Base-by-base conservation (phyloP, 2,329 filamentous ascomycete species). In the Xenoacremonium recifei region DNA sequence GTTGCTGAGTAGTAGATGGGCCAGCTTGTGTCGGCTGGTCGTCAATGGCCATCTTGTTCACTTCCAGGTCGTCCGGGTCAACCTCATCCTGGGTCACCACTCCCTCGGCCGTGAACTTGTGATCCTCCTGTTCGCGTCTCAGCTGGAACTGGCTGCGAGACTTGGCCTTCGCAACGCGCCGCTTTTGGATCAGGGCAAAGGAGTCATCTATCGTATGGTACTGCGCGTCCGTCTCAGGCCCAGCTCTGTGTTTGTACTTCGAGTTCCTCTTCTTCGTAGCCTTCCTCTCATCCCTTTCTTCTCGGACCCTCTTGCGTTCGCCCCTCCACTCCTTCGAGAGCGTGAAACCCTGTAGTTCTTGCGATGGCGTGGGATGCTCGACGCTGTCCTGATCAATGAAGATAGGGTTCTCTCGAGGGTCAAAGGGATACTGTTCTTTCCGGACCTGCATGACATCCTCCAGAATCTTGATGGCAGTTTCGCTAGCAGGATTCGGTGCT, bases 371-470 rank as follows among this genome's bases (percentile, higher is more conserved):
- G 4, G 27, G 27, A 6, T 4, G 7, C 5, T 21, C 9, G 4
- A 32, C 17, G 4, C 21, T 18, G 12, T 42, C 34, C 4, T 29
- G 11, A 2, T 47, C 44, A n/a, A 51, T 25, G 29, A 50, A 39
- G 12, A 47, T 33, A 6, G 39, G 36, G 11, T 7, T 3, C 15
- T 55, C 53, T 1, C 15, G 15, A 1, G 3, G 1, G 6, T 37
- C 2, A 18, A 40, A 56, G 4, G 35, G 10, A 20, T 49, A 54
- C 19, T 55, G 23, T 17, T 44, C 15, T 5, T 33, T 35, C 2
- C 4, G 21, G 4, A 54, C 46, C 23, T 30, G 25, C 44, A 55
- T 55, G 4, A 21, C 33, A 4, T 19, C 10, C 25, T 39, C 39
- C n/a, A 56, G 34, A 12, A 37, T 29, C 5, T 37, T 15, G 6